Evolutionary conservation across 176 grass and related monocot genomes (phyloP).

Genomic region (Echinochloa phyllopogon): DNA sequence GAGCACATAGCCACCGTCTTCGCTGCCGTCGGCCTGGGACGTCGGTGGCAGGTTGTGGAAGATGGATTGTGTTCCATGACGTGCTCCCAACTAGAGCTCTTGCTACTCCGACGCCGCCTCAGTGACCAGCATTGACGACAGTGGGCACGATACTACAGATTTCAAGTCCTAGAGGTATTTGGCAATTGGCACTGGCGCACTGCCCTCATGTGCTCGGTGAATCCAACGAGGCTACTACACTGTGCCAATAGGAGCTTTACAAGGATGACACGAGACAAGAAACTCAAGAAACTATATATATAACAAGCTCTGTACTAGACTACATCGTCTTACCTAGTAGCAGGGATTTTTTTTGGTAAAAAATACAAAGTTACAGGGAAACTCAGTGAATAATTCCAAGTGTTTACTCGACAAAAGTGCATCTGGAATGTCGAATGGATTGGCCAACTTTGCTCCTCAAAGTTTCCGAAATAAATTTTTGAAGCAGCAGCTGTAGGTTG

Average conservation of each 20-base stretch:
- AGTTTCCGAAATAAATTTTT: too few species aligned
- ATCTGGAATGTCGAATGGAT: background rate
- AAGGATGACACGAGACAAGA: background rate
- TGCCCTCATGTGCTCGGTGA: background rate
- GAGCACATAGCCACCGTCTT: slow-evolving; percentile 54
- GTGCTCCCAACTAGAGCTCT: background rate
- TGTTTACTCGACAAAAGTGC: background rate
- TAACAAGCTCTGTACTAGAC: too few species aligned
- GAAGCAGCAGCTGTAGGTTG: too few species aligned
- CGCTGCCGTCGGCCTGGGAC: background rate
- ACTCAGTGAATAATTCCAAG: background rate
- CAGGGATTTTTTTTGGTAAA: too few species aligned
- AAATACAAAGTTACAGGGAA: too few species aligned
- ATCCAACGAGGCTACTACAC: background rate
- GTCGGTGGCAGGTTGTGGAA: slow-evolving; percentile 46
- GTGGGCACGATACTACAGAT: background rate
- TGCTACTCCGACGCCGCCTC: background rate
- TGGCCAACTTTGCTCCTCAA: too few species aligned
- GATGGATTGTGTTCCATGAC: background rate
- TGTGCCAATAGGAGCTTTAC: background rate
- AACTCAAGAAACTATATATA: background rate
- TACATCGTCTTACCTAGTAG: too few species aligned
- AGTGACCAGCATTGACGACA: background rate
- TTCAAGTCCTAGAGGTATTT: background rate
- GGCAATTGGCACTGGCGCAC: background rate